Conservation (phyloP, 2,329 filamentous ascomycete species). For the Cladophialophora carrionii region DNA sequence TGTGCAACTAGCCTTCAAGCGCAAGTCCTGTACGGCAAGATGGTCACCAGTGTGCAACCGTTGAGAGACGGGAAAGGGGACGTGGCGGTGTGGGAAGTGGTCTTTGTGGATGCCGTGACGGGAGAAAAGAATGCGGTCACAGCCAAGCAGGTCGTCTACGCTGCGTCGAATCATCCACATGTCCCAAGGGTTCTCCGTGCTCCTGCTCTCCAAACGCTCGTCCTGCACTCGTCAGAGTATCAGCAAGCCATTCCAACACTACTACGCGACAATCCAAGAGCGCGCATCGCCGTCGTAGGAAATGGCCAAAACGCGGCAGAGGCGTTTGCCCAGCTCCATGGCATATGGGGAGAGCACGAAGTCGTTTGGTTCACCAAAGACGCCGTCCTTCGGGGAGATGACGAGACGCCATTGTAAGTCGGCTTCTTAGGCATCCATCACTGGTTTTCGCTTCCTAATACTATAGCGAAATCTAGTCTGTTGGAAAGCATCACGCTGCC, state of each 20-base stretch:
- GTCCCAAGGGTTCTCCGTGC: slow-evolving; percentile 23
- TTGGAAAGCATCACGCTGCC: slow-evolving; percentile 16
- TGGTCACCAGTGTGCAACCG: slow-evolving; percentile 22
- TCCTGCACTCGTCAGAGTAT: slow-evolving; percentile 31
- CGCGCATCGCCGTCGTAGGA: slow-evolving; percentile 30
- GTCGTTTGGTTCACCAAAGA: slow-evolving; percentile 32
- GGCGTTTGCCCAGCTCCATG: slow-evolving; percentile 30
- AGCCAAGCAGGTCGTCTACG: slow-evolving; percentile 31
- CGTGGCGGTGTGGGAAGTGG: slow-evolving; percentile 29
- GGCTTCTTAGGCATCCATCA: not conserved
- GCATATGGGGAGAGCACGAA: slow-evolving; percentile 24
- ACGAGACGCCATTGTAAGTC: slow-evolving; percentile 30
- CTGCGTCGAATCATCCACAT: slow-evolving; percentile 22
- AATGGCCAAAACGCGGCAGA: slow-evolving; percentile 34
- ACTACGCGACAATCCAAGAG: slow-evolving; percentile 12
- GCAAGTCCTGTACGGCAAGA: slow-evolving; percentile 22
- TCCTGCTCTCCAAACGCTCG: not conserved
- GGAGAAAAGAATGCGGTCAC: slow-evolving; percentile 18
- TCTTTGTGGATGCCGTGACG: slow-evolving; percentile 21
- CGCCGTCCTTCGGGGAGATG: slow-evolving; percentile 10
- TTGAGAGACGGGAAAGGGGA: slow-evolving; percentile 12
- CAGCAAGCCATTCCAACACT: slow-evolving; percentile 15
- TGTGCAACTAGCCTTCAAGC: slow-evolving; percentile 26
- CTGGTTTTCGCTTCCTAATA: not conserved
- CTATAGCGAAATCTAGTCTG: slow-evolving; percentile 17